These are phyloP conservation scores for Arctium minus DNA, from an alignment of 129 eudicot species.

Conservation along the genomic window DNA sequence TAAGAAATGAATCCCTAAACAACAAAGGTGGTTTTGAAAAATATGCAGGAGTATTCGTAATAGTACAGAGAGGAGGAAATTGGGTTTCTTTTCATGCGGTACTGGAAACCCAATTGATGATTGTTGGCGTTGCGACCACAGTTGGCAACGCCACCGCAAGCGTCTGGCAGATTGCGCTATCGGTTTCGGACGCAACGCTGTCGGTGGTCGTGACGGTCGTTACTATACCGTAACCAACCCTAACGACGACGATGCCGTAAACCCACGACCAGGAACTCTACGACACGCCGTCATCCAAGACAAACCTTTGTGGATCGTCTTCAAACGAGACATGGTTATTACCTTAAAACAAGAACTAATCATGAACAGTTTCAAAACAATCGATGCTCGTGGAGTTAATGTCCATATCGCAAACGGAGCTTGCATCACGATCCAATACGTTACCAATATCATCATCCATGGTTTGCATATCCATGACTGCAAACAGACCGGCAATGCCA, in stretches of 20 bases:
- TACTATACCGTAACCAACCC: conserved; percentile 68
- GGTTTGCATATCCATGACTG: conserved; percentile 83
- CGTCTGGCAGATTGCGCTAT: conserved; percentile 79
- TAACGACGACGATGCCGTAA: conserved; percentile 59
- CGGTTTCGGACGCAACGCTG: conserved; percentile 81
- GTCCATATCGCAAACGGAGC: conserved; percentile 83
- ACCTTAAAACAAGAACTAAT: conserved; percentile 79
- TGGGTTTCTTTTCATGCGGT: conserved; percentile 83
- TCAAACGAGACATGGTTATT: conserved; percentile 78
- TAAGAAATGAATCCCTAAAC: neutral
- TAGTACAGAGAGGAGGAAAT: conserved; percentile 67
- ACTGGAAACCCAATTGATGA: conserved; percentile 89
- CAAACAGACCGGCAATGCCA: conserved; percentile 70
- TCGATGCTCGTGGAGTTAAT: conserved; percentile 77
- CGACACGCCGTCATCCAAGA: conserved; percentile 89
- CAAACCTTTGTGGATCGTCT: conserved; percentile 78
- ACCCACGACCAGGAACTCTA: conserved; percentile 80
- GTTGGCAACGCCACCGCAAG: conserved; percentile 64
- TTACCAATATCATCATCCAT: conserved; percentile 76
- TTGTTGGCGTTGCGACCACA: conserved; percentile 82
- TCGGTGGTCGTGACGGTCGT: conserved; percentile 84
- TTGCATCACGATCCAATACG: conserved; percentile 73
- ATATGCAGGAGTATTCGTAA: conserved; percentile 55
- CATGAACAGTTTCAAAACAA: conserved; percentile 93
- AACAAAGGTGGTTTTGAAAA: neutral